Conservation (phyloP, 2,329 filamentous ascomycete species). For the Hysterium pulicare region DNA sequence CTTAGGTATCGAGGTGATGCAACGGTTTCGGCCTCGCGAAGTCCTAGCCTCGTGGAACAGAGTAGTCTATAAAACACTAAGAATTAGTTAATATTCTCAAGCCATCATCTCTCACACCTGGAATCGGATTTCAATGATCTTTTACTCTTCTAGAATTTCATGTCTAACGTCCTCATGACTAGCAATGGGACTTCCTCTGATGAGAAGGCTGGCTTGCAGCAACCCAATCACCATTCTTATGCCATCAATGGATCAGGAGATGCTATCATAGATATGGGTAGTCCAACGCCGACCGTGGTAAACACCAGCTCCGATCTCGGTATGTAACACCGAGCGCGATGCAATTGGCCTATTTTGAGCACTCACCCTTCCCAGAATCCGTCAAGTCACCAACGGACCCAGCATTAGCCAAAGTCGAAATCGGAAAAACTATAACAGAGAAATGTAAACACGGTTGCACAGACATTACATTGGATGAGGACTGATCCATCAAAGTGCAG, state of each 20-base stretch:
- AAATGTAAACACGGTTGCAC: conserved; percentile 6
- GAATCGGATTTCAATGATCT: background rate
- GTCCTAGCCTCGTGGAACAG: too few species aligned
- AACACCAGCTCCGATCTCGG: conserved; percentile 3
- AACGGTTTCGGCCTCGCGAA: background rate
- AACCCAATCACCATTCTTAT: background rate
- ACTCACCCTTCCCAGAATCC: conserved; percentile 3
- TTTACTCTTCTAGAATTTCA: background rate
- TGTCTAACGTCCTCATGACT: background rate
- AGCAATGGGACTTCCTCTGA: background rate
- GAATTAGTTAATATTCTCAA: background rate
- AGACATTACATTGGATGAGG: too few species aligned
- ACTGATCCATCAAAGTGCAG: conserved; percentile 16
- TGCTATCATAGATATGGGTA: conserved; percentile 10
- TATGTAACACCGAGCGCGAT: conserved; percentile 2
- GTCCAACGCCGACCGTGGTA: conserved; percentile 9
- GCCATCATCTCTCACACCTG: background rate
- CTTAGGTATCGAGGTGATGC: too few species aligned
- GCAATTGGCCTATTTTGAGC: too few species aligned
- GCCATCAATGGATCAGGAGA: conserved; percentile 3
- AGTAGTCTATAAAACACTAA: too few species aligned
- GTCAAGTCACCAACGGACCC: background rate
- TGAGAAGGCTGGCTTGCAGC: background rate
- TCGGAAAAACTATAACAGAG: conserved; percentile 11
- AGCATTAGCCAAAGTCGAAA: conserved; percentile 4